Conservation (phyloP, 139 green algal genomes). For the Micractinium conductrix region DNA sequence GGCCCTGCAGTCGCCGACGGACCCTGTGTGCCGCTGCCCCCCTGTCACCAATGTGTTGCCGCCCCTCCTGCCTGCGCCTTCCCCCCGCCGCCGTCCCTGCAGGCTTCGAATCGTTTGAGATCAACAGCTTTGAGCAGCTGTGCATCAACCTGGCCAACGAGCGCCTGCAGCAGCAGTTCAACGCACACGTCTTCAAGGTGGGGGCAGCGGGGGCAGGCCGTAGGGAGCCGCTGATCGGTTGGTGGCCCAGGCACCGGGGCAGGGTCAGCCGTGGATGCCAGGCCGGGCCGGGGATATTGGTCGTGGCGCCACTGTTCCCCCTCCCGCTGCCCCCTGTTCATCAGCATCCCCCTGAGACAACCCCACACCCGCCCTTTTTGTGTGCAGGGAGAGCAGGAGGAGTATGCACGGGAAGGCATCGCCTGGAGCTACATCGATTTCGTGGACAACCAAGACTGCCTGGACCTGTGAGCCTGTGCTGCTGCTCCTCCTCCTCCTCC, state of each 20-base stretch:
- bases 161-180: constrained; percentile 98
- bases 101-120: constrained; percentile 92
- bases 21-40: background rate
- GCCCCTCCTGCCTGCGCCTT: background rate
- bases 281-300: too few relatives aligned
- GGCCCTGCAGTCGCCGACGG: background rate
- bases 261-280: too few relatives aligned
- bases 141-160: constrained; percentile 99
- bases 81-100: background rate
- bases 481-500: background rate
- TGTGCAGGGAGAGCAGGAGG: constrained; percentile 69
- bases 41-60: background rate
- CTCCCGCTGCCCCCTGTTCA: too few relatives aligned
- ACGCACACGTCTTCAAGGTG: constrained; percentile 87
- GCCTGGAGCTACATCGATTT: constrained; percentile 99
- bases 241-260: too few relatives aligned
- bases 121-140: constrained; percentile 96
- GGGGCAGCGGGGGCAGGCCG: background rate
- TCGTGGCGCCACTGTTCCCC: too few relatives aligned
- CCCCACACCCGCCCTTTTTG: too few relatives aligned
- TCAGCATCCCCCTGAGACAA: too few relatives aligned
- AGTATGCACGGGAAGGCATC: constrained; percentile 96
- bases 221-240: too few relatives aligned
- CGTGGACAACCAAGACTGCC: constrained; percentile 96
- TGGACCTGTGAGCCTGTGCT: constrained; percentile 89